Conservation (phyloP, 2,329 filamentous ascomycete genomes). For the Talaromyces marneffei region DNA sequence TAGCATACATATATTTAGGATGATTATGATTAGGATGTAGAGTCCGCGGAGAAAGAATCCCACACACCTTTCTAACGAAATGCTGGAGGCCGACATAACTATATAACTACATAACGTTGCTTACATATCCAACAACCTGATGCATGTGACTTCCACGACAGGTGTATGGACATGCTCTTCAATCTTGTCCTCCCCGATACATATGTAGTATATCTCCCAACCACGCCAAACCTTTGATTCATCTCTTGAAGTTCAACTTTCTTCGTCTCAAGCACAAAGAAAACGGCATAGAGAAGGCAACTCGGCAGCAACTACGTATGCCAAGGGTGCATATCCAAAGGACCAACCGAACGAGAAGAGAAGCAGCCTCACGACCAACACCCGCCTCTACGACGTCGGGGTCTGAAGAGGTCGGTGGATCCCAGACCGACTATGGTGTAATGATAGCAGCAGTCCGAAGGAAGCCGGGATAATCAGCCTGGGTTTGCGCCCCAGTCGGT, state of each 20-base stretch:
- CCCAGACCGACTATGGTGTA: constrained; percentile 36
- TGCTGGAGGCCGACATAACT: no score
- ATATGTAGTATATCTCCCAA: neutral
- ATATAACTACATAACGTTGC: no score
- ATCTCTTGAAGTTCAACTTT: constrained; percentile 22
- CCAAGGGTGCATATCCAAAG: constrained; percentile 31
- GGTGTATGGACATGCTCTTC: neutral
- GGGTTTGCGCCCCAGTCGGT: constrained; percentile 14
- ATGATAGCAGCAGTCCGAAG: constrained; percentile 23
- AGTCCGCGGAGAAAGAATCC: no score
- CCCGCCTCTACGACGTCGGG: constrained; percentile 18
- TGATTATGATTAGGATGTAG: no score
- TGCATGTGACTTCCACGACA: neutral
- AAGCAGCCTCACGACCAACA: constrained; percentile 30
- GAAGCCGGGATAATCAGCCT: constrained; percentile 14
- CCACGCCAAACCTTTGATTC: constrained; percentile 16
- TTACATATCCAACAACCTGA: no score
- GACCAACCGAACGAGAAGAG: constrained; percentile 28
- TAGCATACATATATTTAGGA: no score
- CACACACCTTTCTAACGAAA: no score
- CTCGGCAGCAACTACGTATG: constrained; percentile 33
- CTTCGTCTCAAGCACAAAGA: constrained; percentile 20
- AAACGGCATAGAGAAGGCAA: constrained; percentile 24
- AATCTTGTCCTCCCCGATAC: neutral
- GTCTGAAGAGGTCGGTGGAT: constrained; percentile 11